Evolutionary conservation across 768 basidiomycete species (phyloP), one percentile per base, ranked within the genome.

Genomic region (Boletellus ananas): DNA sequence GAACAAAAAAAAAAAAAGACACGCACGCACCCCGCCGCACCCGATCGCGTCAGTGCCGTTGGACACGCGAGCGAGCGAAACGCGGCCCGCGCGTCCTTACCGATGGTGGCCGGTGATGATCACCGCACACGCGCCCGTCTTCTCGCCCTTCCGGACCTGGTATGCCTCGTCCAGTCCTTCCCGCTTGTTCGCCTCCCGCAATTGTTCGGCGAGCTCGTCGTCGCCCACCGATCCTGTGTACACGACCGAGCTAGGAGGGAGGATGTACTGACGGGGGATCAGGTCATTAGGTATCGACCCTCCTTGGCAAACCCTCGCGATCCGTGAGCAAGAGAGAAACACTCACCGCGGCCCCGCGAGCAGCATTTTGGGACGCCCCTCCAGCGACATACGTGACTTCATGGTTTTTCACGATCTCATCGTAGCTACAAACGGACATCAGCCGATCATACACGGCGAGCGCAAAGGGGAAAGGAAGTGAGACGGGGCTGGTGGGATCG

Each of bases 61-160:
- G 16, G 9, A 10, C 14, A 6, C 36, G 29, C 37, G 37, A 40
- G 18, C 12, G 13, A 14, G 34, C 5, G 11, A n/a, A 20, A 18
- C 3, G 40, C 17, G 13, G 9, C 14, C 20, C 31, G 41, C 23
- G 18, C 18, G 23, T 5, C 12, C 79, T 27, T 55, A 93, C 90
- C 95, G 81, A 70, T 96, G 65, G 72, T 96, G 93, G 39, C 88
- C 91, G 44, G 94, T 97, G 70, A 98, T 82, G 58, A 99, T 71
- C 56, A 98, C 96, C 14, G 91, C 95, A 66, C 96, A 99, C 46
- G 96, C 94, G 50, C 96, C 96, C 6, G 96, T 98, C 71, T 90
- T 84, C 65, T 85, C 84, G 51, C 85, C 87, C 55, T 86, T 75
- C 68, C 86, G 85, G 61, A 98, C 91, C 60, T 84, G 86, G 71